phyloP scores from a whole-genome alignment of 1,284 basidiomycete genomes.

The Tylopilus orsonianus region DNA sequence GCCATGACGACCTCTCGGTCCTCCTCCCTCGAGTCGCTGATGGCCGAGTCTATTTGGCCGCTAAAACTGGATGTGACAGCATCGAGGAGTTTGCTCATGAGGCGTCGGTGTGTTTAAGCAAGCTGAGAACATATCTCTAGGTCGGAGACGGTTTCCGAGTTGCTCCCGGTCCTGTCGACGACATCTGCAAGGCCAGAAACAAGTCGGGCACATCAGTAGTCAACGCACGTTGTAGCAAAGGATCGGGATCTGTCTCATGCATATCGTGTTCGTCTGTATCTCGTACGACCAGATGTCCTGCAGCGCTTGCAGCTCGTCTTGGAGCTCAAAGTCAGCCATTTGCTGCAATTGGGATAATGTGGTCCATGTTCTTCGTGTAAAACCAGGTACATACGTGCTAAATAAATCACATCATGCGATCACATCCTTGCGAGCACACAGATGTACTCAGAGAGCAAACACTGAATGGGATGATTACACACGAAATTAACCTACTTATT shows the following conservation, averaged over 20 bases:
- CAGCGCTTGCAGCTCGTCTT: conserved; percentile 51
- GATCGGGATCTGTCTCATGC: conserved; percentile 36
- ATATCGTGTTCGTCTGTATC: conserved; percentile 51
- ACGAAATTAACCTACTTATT: too few relatives aligned
- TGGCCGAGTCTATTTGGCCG: conserved; percentile 66
- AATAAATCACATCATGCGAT: conserved; percentile 20
- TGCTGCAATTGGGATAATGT: conserved; percentile 4
- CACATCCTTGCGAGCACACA: too few relatives aligned
- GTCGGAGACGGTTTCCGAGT: conserved; percentile 67
- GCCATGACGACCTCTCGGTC: conserved; percentile 68
- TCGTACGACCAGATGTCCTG: conserved; percentile 43
- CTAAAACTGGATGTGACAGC: conserved; percentile 71
- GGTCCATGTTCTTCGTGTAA: conserved; percentile 1
- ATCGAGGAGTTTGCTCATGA: conserved; percentile 79
- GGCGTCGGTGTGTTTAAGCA: conserved; percentile 68
- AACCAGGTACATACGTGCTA: conserved; percentile 20
- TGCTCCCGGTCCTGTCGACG: conserved; percentile 72
- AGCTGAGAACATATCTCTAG: conserved; percentile 69
- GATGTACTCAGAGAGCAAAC: too few relatives aligned
- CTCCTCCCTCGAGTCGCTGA: conserved; percentile 64
- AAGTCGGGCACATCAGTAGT: background rate
- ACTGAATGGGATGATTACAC: too few relatives aligned
- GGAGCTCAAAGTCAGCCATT: conserved; percentile 43
- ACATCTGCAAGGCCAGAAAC: conserved; percentile 48
- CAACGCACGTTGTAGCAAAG: conserved; percentile 37